Base-by-base conservation (phyloP, 257 asterid species). In the Jacaranda mimosifolia region DNA sequence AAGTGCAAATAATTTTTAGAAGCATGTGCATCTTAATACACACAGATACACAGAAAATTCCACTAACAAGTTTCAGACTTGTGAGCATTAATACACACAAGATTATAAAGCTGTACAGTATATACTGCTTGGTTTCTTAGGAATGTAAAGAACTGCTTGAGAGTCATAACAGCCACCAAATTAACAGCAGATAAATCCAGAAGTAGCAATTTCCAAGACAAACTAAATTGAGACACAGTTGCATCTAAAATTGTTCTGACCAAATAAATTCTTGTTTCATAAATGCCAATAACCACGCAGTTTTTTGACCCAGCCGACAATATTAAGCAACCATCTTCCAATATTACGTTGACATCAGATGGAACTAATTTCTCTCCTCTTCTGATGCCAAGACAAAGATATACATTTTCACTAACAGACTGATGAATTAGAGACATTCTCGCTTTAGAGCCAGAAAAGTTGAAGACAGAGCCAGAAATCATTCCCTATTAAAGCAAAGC, bases 391-490 rank as follows among this genome's bases (percentile, higher is more conserved):
- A 42, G 32, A 58, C 32, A 63, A 76, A 71, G 53, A 32, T 19
- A 46, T 17, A 68, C 19, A 58, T 36, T 48, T 48, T 40, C 52
- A 9, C 62, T 71, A 48, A 52, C 59, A 46, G 72, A 69, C 57
- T 19, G 53, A 32, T 74, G 21, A 35, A 65, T 38, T 55, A 73
- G 42, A 73, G 9, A 45, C 17, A 36, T 48, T 15, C 57, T 0
- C 19, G 21, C 68, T 13, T 52, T 4, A 12, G 21, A 74, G 46
- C 19, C 14, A 67, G 43, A 26, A 51, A 18, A 76, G 53, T 46
- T 72, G 46, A 79, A 62, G 74, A 58, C 43, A 56, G 74, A 19
- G 46, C 19, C 72, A 77, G 9, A 15, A 45, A 51, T 53, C 38
- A 17, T 9, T 40, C 51, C 57, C 68, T 7, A 70, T 51, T 4